Evolutionary conservation across 2,329 filamentous ascomycete species (phyloP).

Genomic region (Plectosphaerella cucumerina): DNA sequence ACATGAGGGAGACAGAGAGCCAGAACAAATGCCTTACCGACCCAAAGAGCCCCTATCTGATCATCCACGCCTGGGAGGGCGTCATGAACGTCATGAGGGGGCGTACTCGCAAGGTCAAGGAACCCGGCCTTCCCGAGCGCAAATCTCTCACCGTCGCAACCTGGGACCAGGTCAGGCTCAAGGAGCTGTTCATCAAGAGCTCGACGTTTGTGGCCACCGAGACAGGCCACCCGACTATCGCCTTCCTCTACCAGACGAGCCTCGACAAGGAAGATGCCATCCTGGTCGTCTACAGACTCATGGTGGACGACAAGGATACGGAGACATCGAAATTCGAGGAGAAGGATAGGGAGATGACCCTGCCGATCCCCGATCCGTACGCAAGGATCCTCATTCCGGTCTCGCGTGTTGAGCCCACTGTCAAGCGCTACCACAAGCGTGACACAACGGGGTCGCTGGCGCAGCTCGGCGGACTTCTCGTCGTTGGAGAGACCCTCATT

Average conservation of each 20-base stretch:
- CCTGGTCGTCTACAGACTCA: slow-evolving; percentile 56
- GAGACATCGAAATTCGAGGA: slow-evolving; percentile 50
- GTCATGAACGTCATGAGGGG: slow-evolving; percentile 53
- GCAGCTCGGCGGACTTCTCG: slow-evolving; percentile 65
- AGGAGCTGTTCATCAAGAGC: slow-evolving; percentile 56
- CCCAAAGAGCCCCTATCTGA: slow-evolving; percentile 62
- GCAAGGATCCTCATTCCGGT: slow-evolving; percentile 61
- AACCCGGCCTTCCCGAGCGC: slow-evolving; percentile 5
- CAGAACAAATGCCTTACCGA: slow-evolving; percentile 82
- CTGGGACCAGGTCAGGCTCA: slow-evolving; percentile 52
- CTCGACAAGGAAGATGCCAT: slow-evolving; percentile 48
- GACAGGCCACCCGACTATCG: slow-evolving; percentile 53
- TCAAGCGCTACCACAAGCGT: slow-evolving; percentile 57
- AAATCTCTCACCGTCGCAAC: too few species aligned
- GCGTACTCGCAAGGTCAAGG: slow-evolving; percentile 37
- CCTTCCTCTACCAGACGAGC: slow-evolving; percentile 53
- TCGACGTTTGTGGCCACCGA: slow-evolving; percentile 55
- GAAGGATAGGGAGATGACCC: slow-evolving; percentile 51
- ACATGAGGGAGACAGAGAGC: slow-evolving; percentile 74
- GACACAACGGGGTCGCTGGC: slow-evolving; percentile 49
- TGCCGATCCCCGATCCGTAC: slow-evolving; percentile 50
- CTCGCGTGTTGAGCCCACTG: slow-evolving; percentile 46
- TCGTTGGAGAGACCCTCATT: slow-evolving; percentile 76
- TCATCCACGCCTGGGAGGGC: slow-evolving; percentile 57
- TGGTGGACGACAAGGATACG: slow-evolving; percentile 52